Evolutionary conservation across 225 moss, liverwort and hornwort genomes (phyloP).

Genomic region (Bryum argenteum): DNA sequence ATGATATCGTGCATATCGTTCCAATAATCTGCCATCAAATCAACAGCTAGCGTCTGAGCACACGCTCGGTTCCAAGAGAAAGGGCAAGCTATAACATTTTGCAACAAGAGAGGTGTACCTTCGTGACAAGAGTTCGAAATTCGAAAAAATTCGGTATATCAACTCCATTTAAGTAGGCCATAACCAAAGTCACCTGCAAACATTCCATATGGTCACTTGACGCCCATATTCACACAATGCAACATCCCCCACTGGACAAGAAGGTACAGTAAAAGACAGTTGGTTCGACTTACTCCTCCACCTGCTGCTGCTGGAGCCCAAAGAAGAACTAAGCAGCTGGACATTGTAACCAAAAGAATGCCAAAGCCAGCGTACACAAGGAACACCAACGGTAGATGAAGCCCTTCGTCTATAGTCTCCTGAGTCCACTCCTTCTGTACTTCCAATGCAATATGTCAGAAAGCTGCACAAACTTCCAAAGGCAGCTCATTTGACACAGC

Average conservation of each 20-base stretch:
- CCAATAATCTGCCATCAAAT: slow-evolving; percentile 66
- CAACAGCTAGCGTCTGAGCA: slow-evolving; percentile 7
- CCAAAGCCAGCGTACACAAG: slow-evolving; percentile 67
- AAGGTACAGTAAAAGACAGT: neutral
- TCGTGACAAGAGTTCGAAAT: slow-evolving; percentile 64
- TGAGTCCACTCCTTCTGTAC: slow-evolving; percentile 73
- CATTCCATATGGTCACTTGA: neutral
- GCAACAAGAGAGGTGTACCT: slow-evolving; percentile 36
- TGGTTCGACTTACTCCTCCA: slow-evolving; percentile 68
- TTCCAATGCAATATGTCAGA: slow-evolving; percentile 28
- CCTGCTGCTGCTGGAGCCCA: slow-evolving; percentile 92
- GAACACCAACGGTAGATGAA: slow-evolving; percentile 62
- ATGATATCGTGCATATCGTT: slow-evolving; percentile 83
- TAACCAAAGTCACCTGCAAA: slow-evolving; percentile 82
- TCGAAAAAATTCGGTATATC: slow-evolving; percentile 83
- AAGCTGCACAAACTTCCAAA: neutral
- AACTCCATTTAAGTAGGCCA: slow-evolving; percentile 90
- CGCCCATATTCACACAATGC: slow-evolving; percentile 5
- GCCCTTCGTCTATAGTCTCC: slow-evolving; percentile 55
- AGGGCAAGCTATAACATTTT: neutral
- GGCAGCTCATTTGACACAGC: neutral
- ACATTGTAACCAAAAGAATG: slow-evolving; percentile 59
- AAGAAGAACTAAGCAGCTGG: slow-evolving; percentile 77
- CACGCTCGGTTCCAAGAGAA: slow-evolving; percentile 10
- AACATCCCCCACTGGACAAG: neutral